Evolutionary conservation across 2,329 filamentous ascomycete genomes (phyloP), one percentile per base, ranked within the genome.

Genomic region (Fusarium haematococcum): DNA sequence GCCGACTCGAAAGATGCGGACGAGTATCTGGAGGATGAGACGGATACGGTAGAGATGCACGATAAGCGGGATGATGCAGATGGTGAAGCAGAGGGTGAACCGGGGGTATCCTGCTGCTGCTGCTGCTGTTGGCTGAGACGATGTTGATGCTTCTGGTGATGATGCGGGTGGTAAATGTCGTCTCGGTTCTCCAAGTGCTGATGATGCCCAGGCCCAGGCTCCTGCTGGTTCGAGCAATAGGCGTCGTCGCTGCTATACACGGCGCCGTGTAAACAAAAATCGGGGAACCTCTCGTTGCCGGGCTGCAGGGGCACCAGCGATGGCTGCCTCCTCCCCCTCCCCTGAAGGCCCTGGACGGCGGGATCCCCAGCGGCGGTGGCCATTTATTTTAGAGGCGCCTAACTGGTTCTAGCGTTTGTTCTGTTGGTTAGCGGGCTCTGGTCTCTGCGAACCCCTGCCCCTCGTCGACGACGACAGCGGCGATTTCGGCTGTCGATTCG

Each of bases 241-340:
- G 70, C 63, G 71, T 69, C 33, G 52, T 68, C 61, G 45, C 56
- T 63, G 65, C 68, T 72, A 62, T 67, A 63, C 56, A 61, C 43
- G 65, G 45, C 16, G 68, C 57, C 41, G 62, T 82, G 83, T 86
- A 86, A 86, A 86, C 84, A 86, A 83, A 84, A 82, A 79, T 82
- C 80, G 76, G 83, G 81, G 81, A 84, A 84, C 77, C 80, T 79
- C 76, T 83, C 80, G 68, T 77, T 79, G 73, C 73, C 69, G 79
- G 81, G 83, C 78, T 79, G 80, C 76, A 73, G 76, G 65, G 71
- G 73, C 58, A 70, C 70, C 73, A 18, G 23, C 16, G 27, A 16
- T n/a, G 70, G 50, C 50, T 54, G 50, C 27, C 50, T 54, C 39
- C 39, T 6, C 43, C 23, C 43, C 45, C 45, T 75, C 78, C 76